Conservation (phyloP, 192 early-diverging fungal species). For the Backusella circina region DNA sequence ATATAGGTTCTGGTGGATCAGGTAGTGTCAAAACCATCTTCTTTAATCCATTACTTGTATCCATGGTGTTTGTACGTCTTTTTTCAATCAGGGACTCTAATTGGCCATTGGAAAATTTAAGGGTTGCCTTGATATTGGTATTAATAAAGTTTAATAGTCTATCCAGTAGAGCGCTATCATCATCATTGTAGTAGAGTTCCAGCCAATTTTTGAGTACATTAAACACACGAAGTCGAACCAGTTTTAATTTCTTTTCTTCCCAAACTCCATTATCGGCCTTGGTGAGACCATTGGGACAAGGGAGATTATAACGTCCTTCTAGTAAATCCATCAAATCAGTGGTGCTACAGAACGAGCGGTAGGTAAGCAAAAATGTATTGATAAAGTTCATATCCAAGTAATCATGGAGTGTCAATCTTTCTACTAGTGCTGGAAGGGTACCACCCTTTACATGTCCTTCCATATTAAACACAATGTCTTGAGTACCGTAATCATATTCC, state of each 20-base stretch:
- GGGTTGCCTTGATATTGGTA: conserved; percentile 14
- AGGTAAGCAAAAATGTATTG: conserved; percentile 85
- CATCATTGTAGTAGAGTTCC: conserved; percentile 79
- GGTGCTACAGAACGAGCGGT: conserved; percentile 82
- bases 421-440: conserved; percentile 70
- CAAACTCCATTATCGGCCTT: conserved; percentile 67
- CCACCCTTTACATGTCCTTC: conserved; percentile 81
- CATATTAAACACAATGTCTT: conserved; percentile 69
- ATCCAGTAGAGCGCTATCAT: conserved; percentile 49
- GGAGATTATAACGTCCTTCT: conserved; percentile 69
- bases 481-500: conserved; percentile 57
- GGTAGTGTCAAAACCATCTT: conserved; percentile 58
- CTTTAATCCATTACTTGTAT: conserved; percentile 45
- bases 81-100: conserved; percentile 22
- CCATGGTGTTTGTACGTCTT: conserved; percentile 40
- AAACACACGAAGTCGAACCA: conserved; percentile 85
- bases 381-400: conserved; percentile 63
- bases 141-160: conserved; percentile 19
- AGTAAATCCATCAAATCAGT: conserved; percentile 72
- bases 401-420: conserved; percentile 80
- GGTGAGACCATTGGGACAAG: conserved; percentile 61
- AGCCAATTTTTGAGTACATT: conserved; percentile 92
- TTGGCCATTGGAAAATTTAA: conserved; percentile 22
- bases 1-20: conserved; percentile 68
- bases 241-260: conserved; percentile 82